Evolutionary conservation across 2,329 filamentous ascomycete species (phyloP).

Genomic region (Tolypocladium album): DNA sequence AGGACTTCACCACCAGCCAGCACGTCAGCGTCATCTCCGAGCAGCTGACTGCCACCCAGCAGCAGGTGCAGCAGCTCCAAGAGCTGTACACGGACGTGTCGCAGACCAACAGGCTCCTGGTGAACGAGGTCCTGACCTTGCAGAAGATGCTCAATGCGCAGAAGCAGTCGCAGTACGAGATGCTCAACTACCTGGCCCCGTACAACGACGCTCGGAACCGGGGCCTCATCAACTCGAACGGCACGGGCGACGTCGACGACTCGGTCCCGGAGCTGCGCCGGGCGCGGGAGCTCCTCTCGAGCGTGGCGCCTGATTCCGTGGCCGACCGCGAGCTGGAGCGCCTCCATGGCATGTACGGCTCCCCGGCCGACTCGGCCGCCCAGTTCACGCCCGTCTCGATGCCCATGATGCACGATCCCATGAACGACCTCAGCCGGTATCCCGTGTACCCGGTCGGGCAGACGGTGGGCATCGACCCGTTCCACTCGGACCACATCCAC

Average conservation of each 20-base stretch:
- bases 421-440: constrained; percentile 44
- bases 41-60: constrained; percentile 79
- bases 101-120: constrained; percentile 49
- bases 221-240: constrained; percentile 22
- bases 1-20: constrained; percentile 71
- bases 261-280: constrained; percentile 42
- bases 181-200: constrained; percentile 44
- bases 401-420: constrained; percentile 40
- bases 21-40: constrained; percentile 85
- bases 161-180: constrained; percentile 45
- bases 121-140: constrained; percentile 49
- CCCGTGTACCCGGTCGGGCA: constrained; percentile 87
- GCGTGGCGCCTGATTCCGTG: constrained; percentile 38
- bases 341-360: constrained; percentile 42
- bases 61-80: constrained; percentile 81
- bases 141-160: constrained; percentile 51
- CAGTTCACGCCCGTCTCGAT: constrained; percentile 30
- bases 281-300: constrained; percentile 45
- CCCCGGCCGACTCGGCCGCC: constrained; percentile 40
- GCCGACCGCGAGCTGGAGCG: constrained; percentile 45
- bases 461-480: constrained; percentile 86
- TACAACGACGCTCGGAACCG: constrained; percentile 31
- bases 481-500: constrained; percentile 87
- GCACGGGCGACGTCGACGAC: constrained; percentile 35
- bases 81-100: constrained; percentile 73